phyloP scores from a whole-genome alignment of 306 rosid species.

The Pterocarpus santalinus region DNA sequence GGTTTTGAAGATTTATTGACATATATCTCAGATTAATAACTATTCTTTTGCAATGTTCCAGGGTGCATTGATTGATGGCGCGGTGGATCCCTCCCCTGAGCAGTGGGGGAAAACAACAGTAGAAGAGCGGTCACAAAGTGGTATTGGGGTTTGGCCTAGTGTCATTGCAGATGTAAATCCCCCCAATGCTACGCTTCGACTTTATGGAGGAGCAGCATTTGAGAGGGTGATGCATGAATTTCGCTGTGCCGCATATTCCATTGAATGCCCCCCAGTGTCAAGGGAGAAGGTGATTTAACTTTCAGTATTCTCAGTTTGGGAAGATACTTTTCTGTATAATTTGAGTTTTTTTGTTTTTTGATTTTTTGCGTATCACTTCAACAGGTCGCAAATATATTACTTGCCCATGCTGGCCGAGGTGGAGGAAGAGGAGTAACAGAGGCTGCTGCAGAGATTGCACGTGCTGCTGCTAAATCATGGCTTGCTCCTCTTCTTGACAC shows the following conservation, averaged over 20 bases:
- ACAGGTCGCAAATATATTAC: conserved; percentile 97
- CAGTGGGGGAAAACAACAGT: conserved; percentile 93
- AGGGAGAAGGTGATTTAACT: conserved; percentile 82
- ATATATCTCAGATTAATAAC: conserved; percentile 1
- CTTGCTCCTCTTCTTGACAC: conserved; percentile 97
- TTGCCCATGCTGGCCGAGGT: conserved; percentile 93
- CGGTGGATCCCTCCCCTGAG: conserved; percentile 98
- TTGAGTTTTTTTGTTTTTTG: conserved; percentile 6
- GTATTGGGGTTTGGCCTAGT: conserved; percentile 95
- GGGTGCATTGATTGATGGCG: conserved; percentile 95
- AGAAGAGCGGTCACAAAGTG: conserved; percentile 85
- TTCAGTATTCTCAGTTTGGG: background rate
- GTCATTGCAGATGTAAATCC: conserved; percentile 72
- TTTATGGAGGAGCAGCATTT: conserved; percentile 98
- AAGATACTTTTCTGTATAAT: too few species aligned
- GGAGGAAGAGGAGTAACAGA: conserved; percentile 87
- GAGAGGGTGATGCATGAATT: conserved; percentile 97
- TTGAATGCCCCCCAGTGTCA: conserved; percentile 91
- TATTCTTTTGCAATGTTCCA: conserved; percentile 13
- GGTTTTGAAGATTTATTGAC: too few species aligned
- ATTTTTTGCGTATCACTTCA: conserved; percentile 35
- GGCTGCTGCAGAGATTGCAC: conserved; percentile 99
- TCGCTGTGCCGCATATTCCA: conserved; percentile 94
- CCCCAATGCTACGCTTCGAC: conserved; percentile 89
- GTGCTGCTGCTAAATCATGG: conserved; percentile 97